phyloP scores from a whole-genome alignment of 164 flowering plant genomes.

The Tetracentron sinense region DNA sequence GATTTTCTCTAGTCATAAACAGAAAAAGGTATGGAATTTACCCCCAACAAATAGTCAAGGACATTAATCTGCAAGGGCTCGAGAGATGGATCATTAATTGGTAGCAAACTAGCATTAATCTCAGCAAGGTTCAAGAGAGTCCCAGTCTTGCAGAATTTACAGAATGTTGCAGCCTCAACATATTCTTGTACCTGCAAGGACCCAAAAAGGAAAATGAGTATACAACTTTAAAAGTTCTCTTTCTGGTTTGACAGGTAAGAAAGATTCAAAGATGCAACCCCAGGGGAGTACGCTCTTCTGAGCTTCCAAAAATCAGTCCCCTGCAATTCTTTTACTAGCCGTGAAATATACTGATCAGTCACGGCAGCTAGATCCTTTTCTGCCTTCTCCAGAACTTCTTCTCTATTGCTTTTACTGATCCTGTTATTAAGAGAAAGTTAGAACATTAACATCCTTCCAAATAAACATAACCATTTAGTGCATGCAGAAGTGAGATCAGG shows the following conservation, averaged over 20 bases:
- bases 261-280: constrained; percentile 40
- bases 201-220: constrained; percentile 14
- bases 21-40: constrained; percentile 25
- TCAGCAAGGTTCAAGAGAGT: constrained; percentile 74
- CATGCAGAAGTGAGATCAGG: neutral
- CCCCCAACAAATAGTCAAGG: constrained; percentile 90
- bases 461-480: neutral
- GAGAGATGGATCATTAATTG: constrained; percentile 57
- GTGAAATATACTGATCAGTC: constrained; percentile 50
- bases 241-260: constrained; percentile 1
- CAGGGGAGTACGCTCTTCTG: constrained; percentile 94
- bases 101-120: constrained; percentile 56
- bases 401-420: constrained; percentile 70
- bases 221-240: neutral
- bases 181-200: constrained; percentile 78
- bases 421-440: constrained; percentile 30
- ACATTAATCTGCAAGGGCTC: constrained; percentile 87
- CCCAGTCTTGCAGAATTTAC: constrained; percentile 74
- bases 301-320: constrained; percentile 98
- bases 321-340: constrained; percentile 67
- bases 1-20: neutral
- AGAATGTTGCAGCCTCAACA: constrained; percentile 89
- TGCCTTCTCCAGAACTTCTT: constrained; percentile 80
- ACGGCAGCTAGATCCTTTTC: constrained; percentile 76
- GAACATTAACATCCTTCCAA: neutral